Evolutionary conservation across 78 protist species (phyloP).

Genomic region (Tieghemostelium lacteum): DNA sequence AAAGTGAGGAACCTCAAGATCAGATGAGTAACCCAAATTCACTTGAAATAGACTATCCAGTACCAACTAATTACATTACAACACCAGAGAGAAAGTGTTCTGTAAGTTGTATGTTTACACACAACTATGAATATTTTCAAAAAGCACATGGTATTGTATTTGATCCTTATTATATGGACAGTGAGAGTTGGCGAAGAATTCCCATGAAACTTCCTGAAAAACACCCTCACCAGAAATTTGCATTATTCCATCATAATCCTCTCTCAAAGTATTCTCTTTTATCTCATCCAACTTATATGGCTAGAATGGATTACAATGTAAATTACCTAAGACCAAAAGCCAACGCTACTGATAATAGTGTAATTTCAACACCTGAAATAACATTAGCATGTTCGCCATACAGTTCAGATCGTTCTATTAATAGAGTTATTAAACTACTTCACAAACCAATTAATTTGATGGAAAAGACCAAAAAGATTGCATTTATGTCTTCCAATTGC

Average conservation of each 20-base stretch:
- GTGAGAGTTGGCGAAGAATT: constrained; percentile 41
- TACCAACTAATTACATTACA: neutral
- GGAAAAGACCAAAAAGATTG: neutral
- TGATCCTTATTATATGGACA: constrained; percentile 27
- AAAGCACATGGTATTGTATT: constrained; percentile 25
- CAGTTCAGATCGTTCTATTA: no score
- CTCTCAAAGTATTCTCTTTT: constrained; percentile 4
- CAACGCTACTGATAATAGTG: neutral
- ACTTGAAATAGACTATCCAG: neutral
- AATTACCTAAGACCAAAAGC: neutral
- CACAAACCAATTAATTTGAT: neutral
- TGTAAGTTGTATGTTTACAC: constrained; percentile 33
- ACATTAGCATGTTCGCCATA: constrained; percentile 62
- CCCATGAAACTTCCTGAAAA: constrained; percentile 50
- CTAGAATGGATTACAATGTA: constrained; percentile 2
- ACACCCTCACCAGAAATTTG: constrained; percentile 27
- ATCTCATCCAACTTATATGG: neutral
- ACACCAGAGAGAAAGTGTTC: constrained; percentile 7
- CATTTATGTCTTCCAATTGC: constrained; percentile 62
- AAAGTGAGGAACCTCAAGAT: neutral
- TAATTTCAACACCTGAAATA: neutral
- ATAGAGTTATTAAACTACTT: neutral
- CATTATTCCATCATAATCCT: constrained; percentile 9
- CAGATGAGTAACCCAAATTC: neutral
- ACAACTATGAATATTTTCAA: neutral